Conservation (phyloP, 306 rosid species). For the Cyclanthera cordifolia region DNA sequence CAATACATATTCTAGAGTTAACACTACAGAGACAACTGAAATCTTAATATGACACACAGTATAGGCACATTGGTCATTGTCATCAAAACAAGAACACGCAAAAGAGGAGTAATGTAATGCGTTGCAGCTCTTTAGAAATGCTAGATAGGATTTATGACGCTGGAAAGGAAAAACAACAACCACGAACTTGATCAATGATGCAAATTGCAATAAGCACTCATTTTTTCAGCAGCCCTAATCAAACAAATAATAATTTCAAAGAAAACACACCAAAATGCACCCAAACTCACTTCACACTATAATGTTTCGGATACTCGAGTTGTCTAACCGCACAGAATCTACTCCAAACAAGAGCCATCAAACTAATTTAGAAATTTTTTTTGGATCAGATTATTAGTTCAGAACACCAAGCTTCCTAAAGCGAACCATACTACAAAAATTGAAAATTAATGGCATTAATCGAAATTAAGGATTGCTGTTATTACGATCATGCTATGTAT, state of each 20-base stretch:
- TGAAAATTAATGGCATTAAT: neutral
- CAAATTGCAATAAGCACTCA: neutral
- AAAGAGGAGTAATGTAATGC: neutral
- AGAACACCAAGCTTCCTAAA: no score
- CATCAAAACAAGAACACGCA: neutral
- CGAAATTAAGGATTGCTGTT: neutral
- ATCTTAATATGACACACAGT: neutral
- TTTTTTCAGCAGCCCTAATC: neutral
- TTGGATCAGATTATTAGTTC: neutral
- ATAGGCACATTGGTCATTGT: neutral
- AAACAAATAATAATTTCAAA: neutral
- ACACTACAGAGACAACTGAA: neutral
- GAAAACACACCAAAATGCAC: neutral
- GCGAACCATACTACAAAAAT: no score
- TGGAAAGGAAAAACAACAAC: neutral
- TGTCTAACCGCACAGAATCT: neutral
- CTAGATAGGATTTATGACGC: neutral
- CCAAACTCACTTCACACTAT: neutral
- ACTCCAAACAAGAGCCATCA: neutral
- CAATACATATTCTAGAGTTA: neutral
- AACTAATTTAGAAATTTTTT: neutral
- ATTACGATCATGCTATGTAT: neutral
- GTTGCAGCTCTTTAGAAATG: neutral
- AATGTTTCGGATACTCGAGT: neutral
- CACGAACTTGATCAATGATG: neutral